Percentiles rank a stretch among this genome's conserved stretches.
These are phyloP conservation scores for Lablab purpureus DNA, from an alignment of 306 rosid genomes.

Conservation along the genomic window DNA sequence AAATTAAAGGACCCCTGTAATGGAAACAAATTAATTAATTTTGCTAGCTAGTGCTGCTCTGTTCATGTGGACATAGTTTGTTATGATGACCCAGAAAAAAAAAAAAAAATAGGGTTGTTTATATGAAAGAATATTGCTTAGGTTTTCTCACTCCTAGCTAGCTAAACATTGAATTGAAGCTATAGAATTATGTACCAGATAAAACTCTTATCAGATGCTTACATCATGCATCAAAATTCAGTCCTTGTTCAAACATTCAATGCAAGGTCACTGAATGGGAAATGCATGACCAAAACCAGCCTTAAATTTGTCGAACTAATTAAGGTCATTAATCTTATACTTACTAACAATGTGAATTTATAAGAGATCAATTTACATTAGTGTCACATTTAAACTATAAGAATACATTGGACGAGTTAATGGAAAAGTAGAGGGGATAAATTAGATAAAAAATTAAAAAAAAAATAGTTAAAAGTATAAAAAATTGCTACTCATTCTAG, in stretches of 20 bases:
- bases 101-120: neutral
- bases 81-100: neutral
- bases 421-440: neutral
- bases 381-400: neutral
- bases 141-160: neutral
- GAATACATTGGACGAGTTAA: neutral
- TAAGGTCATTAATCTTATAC: neutral
- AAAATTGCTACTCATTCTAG: too few relatives aligned
- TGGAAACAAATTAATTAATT: constrained; percentile 2
- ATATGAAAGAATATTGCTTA: neutral
- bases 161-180: neutral
- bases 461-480: neutral
- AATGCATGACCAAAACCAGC: neutral
- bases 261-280: neutral
- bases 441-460: neutral
- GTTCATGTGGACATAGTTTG: neutral
- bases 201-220: constrained; percentile 2
- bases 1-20: constrained; percentile 24
- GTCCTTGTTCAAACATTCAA: neutral
- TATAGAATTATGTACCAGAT: neutral
- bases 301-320: constrained; percentile 8
- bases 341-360: neutral
- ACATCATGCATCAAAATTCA: neutral
- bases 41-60: neutral
- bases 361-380: neutral